phyloP scores from a whole-genome alignment of 805 yeast species.

The Kodamaea fukazawae region DNA sequence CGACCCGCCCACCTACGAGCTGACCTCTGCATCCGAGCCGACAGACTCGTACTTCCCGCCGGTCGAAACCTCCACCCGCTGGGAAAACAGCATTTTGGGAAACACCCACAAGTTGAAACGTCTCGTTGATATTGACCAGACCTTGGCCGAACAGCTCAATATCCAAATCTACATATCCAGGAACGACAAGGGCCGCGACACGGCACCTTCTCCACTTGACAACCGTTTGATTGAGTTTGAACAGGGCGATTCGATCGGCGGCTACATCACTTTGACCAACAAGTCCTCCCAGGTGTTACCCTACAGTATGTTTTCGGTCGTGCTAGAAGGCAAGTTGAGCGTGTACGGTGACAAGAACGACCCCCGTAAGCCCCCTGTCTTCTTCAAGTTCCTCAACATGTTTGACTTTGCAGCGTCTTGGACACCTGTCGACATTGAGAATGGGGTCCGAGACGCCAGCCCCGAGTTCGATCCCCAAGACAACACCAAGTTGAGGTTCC shows the following conservation, averaged over 20 bases:
- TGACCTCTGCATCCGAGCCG: constrained; percentile 1
- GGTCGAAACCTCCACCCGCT: constrained; percentile 14
- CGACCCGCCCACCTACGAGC: constrained; percentile 25
- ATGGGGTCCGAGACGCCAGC: constrained; percentile 3
- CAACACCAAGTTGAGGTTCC: constrained; percentile 16
- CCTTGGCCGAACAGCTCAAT: constrained; percentile 17
- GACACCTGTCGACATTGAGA: constrained; percentile 24
- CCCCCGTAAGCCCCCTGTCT: constrained; percentile 20
- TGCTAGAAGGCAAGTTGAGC: constrained; percentile 26
- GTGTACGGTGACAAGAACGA: constrained; percentile 21
- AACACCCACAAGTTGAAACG: constrained; percentile 25
- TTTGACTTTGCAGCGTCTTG: constrained; percentile 30
- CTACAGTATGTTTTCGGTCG: constrained; percentile 28
- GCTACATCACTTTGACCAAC: constrained; percentile 23
- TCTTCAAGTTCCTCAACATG: constrained; percentile 30
- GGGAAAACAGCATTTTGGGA: constrained; percentile 30
- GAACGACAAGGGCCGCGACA: constrained; percentile 16
- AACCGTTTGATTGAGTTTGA: constrained; percentile 19
- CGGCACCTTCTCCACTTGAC: constrained; percentile 16
- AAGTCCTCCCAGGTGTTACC: constrained; percentile 17
- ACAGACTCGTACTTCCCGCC: constrained; percentile 6
- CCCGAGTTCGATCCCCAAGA: constrained; percentile 20
- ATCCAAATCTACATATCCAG: constrained; percentile 20
- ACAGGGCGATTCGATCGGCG: constrained; percentile 28
- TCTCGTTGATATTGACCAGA: constrained; percentile 15